Percentiles rank a stretch among this genome's conserved stretches.
Evolutionary conservation across 371 early-diverging fungal species (phyloP).

Genomic region (Mucor piriformis): DNA sequence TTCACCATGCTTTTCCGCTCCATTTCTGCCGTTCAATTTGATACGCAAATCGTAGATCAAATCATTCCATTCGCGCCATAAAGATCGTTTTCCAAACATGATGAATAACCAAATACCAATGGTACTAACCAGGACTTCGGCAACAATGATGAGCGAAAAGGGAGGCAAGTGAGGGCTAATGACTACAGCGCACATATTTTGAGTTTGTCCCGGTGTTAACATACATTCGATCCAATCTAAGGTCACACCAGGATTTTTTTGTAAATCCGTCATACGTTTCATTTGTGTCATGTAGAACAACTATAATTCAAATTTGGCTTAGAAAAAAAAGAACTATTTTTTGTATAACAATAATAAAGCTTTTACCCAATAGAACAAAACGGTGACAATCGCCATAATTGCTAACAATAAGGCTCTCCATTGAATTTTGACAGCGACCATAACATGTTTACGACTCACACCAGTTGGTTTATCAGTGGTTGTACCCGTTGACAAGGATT

Average conservation of each 20-base stretch:
- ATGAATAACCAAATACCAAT: conserved; percentile 63
- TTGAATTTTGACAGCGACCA: conserved; percentile 68
- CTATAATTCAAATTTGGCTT: conserved; percentile 9
- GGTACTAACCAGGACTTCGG: conserved; percentile 59
- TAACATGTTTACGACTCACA: conserved; percentile 54
- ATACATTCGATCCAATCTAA: conserved; percentile 58
- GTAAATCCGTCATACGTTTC: conserved; percentile 35
- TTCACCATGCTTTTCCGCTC: conserved; percentile 53
- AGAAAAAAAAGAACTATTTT: neutral
- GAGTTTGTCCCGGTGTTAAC: conserved; percentile 39
- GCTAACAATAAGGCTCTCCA: conserved; percentile 72
- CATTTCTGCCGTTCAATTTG: conserved; percentile 27
- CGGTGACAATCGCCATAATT: conserved; percentile 49
- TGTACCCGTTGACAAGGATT: conserved; percentile 34
- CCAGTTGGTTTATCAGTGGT: conserved; percentile 38
- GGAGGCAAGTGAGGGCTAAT: conserved; percentile 52
- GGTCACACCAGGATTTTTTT: conserved; percentile 25
- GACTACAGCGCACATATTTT: conserved; percentile 41
- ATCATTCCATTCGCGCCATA: conserved; percentile 62
- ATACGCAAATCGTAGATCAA: conserved; percentile 50
- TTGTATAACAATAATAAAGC: neutral
- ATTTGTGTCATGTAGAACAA: conserved; percentile 62
- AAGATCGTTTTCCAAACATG: conserved; percentile 62
- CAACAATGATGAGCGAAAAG: conserved; percentile 58
- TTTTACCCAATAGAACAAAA: conserved; percentile 58